Evolutionary conservation across 805 yeast genomes (phyloP).

Genomic region (Yamadazyma paraphyllophila): DNA sequence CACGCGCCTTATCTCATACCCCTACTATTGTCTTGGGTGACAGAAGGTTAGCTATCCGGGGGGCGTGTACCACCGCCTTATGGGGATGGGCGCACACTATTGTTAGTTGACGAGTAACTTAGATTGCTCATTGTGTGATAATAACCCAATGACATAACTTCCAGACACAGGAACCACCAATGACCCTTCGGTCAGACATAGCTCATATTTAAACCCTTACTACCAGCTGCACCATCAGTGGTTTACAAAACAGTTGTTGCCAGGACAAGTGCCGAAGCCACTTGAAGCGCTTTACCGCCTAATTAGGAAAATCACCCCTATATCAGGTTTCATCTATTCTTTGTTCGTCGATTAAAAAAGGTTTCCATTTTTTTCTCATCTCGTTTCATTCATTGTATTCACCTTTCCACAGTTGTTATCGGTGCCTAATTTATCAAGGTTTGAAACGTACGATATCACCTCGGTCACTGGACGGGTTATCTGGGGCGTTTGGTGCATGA

Average conservation of each 20-base stretch:
- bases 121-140: neutral
- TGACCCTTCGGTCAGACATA: neutral
- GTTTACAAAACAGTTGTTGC: neutral
- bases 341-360: neutral
- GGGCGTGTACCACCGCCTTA: neutral
- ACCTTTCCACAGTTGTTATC: neutral
- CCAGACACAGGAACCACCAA: neutral
- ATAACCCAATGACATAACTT: neutral
- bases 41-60: neutral
- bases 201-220: neutral
- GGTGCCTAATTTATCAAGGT: too few relatives aligned
- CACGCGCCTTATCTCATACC: neutral
- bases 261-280: neutral
- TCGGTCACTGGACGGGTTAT: neutral
- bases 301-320: neutral
- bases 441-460: neutral
- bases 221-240: too few relatives aligned
- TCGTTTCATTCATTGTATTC: conserved; percentile 1
- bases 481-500: too few relatives aligned
- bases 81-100: neutral
- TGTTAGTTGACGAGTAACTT: conserved; percentile 2
- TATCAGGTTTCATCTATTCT: neutral
- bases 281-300: neutral
- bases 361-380: neutral
- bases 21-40: neutral